phyloP scores from a whole-genome alignment of 148 eudicot genomes.

The Rheum nobile region DNA sequence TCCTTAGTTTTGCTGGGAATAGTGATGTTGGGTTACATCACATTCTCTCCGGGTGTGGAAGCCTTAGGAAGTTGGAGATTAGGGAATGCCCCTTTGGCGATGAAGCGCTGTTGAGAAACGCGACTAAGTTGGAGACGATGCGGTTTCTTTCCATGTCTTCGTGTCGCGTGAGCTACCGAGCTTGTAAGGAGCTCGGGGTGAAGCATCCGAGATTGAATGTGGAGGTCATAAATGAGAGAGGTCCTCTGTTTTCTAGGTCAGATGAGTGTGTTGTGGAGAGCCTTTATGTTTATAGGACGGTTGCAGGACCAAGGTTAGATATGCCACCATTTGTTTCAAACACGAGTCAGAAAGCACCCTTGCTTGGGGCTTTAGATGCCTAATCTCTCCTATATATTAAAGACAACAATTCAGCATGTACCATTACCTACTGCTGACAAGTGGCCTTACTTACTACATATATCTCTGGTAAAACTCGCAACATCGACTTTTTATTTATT shows the following conservation, averaged over 20 bases:
- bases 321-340: slow-evolving; percentile 62
- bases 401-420: too few species aligned
- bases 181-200: slow-evolving; percentile 30
- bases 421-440: too few species aligned
- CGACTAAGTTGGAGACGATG: slow-evolving; percentile 83
- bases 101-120: slow-evolving; percentile 61
- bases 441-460: too few species aligned
- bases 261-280: slow-evolving; percentile 58
- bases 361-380: too few species aligned
- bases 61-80: slow-evolving; percentile 73
- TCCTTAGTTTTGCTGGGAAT: slow-evolving; percentile 76
- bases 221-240: slow-evolving; percentile 78
- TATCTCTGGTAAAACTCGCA: too few species aligned
- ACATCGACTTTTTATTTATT: too few species aligned
- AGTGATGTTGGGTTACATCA: slow-evolving; percentile 72
- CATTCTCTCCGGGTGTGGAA: slow-evolving; percentile 70
- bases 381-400: too few species aligned
- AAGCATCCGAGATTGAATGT: slow-evolving; percentile 33
- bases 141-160: slow-evolving; percentile 99
- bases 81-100: slow-evolving; percentile 91
- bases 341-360: too few species aligned
- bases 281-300: slow-evolving; percentile 67
- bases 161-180: slow-evolving; percentile 69
- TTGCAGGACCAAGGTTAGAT: slow-evolving; percentile 71
- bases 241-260: slow-evolving; percentile 32